These are phyloP conservation scores for Schrenkiella parvula DNA, from an alignment of 345 rosid species.

Conservation along the genomic window DNA sequence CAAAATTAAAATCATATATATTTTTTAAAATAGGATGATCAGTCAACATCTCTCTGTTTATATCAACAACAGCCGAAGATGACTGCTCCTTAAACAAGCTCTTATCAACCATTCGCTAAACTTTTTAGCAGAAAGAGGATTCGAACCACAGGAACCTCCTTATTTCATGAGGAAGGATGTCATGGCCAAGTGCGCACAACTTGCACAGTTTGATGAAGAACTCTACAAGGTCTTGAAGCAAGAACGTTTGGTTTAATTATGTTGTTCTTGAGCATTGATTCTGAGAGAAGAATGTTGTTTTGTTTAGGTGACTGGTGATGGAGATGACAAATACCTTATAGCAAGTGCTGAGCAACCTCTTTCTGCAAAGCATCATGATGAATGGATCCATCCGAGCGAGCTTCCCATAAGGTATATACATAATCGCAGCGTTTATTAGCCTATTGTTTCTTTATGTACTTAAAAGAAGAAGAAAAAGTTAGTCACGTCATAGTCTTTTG, in stretches of 20 bases:
- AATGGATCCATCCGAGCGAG: constrained; percentile 87
- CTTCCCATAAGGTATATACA: constrained; percentile 61
- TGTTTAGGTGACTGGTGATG: constrained; percentile 87
- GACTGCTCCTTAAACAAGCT: constrained; percentile 87
- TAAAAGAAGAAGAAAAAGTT: no score
- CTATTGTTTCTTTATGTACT: not conserved
- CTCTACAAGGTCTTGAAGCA: constrained; percentile 66
- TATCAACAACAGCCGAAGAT: no score
- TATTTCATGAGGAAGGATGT: constrained; percentile 88
- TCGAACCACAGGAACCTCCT: constrained; percentile 69
- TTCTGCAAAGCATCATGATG: constrained; percentile 83
- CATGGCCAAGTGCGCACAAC: constrained; percentile 92
- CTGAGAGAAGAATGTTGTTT: not conserved
- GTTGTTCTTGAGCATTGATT: not conserved
- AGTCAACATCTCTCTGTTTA: no score
- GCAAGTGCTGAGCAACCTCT: constrained; percentile 98
- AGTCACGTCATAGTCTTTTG: not conserved
- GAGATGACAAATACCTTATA: constrained; percentile 90
- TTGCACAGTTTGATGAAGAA: constrained; percentile 90
- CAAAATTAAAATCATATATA: no score
- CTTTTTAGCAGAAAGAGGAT: constrained; percentile 64
- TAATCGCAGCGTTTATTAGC: not conserved
- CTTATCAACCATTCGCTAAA: constrained; percentile 74
- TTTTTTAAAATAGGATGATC: no score
- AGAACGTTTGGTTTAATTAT: not conserved